phyloP scores from a whole-genome alignment of 805 yeast genomes.

The Candida nemodendra region DNA sequence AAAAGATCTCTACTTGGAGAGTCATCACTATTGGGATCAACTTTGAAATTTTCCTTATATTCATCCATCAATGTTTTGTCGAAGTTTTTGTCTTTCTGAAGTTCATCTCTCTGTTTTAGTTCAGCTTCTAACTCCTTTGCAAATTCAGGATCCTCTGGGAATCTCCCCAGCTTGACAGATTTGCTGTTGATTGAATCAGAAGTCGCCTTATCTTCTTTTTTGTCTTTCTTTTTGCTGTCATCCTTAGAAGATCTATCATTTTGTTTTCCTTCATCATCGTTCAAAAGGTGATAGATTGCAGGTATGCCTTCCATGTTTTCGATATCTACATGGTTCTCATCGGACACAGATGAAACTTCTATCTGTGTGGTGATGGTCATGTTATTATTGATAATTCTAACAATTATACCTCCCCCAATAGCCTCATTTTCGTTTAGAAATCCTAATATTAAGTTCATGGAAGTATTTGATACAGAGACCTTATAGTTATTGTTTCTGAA shows the following conservation, averaged over 20 bases:
- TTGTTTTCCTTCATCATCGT: slow-evolving; percentile 23
- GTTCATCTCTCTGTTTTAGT: slow-evolving; percentile 73
- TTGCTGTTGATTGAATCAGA: slow-evolving; percentile 63
- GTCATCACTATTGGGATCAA: slow-evolving; percentile 52
- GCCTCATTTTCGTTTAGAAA: slow-evolving; percentile 90
- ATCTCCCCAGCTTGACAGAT: slow-evolving; percentile 74
- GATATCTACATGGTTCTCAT: slow-evolving; percentile 44
- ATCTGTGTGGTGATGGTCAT: slow-evolving; percentile 51
- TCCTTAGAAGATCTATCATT: slow-evolving; percentile 4
- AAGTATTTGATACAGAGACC: slow-evolving; percentile 75
- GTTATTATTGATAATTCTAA: slow-evolving; percentile 82
- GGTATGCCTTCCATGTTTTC: slow-evolving; percentile 47
- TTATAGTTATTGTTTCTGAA: slow-evolving; percentile 73
- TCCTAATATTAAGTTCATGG: slow-evolving; percentile 78
- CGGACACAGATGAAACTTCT: slow-evolving; percentile 42
- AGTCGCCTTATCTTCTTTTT: slow-evolving; percentile 17
- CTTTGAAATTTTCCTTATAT: slow-evolving; percentile 56
- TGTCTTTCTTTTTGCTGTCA: slow-evolving; percentile 16
- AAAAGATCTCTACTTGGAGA: slow-evolving; percentile 72
- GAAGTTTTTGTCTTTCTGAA: slow-evolving; percentile 27
- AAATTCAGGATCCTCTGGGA: slow-evolving; percentile 85
- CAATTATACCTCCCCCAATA: slow-evolving; percentile 84
- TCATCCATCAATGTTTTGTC: slow-evolving; percentile 57
- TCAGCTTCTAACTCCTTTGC: slow-evolving; percentile 82
- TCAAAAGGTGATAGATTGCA: slow-evolving; percentile 38